Percentiles rank a stretch among this genome's conserved stretches.
These are phyloP conservation scores for Hymenoscyphus fraxineus DNA, from an alignment of 2,329 filamentous ascomycete species.

Conservation along the genomic window DNA sequence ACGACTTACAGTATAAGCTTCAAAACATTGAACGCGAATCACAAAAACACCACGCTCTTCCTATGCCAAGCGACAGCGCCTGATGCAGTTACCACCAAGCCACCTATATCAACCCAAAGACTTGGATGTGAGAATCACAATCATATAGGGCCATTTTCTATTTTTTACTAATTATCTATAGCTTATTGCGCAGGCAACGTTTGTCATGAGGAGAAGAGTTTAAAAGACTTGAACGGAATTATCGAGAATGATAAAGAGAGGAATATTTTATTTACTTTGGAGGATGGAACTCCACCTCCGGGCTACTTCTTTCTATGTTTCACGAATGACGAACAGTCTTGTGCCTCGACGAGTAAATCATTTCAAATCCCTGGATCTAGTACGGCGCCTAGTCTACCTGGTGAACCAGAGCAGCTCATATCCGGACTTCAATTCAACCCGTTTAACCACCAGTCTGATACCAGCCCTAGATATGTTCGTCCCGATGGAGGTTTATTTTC, in stretches of 20 bases:
- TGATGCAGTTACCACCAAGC: not conserved
- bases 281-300: not conserved
- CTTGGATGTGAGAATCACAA: not conserved
- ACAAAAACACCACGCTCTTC: slow-evolving; percentile 1
- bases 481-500: not conserved
- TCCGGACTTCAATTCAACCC: not conserved
- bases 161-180: not conserved
- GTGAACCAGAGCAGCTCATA: not conserved
- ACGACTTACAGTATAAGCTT: not conserved
- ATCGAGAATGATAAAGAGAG: not conserved
- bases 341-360: not conserved
- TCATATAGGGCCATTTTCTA: not conserved
- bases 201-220: not conserved
- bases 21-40: not conserved
- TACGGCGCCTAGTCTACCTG: not conserved
- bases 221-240: not conserved
- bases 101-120: not conserved
- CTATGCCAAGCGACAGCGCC: not conserved
- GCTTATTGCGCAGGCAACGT: not conserved
- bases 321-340: not conserved
- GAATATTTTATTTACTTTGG: not conserved
- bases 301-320: not conserved
- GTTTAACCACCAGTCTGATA: not conserved
- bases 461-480: not conserved
- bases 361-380: not conserved